Evolutionary conservation across 805 yeast genomes (phyloP), one percentile per base, ranked within the genome.

Genomic region (Schwanniomyces yamadae): DNA sequence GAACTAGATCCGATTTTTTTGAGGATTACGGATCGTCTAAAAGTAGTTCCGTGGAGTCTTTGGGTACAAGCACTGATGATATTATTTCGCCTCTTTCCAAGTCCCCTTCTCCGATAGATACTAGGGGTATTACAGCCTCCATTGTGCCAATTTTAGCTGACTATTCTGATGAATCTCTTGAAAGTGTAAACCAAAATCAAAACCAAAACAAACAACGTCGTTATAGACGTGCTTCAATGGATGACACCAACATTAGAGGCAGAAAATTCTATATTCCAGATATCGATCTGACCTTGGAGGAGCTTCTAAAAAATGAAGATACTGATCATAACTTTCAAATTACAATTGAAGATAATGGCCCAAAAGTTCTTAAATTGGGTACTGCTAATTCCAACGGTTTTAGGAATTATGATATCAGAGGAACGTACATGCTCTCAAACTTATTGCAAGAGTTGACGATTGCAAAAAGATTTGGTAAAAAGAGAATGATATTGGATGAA

Each of bases 351-450:
- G 64, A 59, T 35, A 45, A 50, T 6, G 63, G 63, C 2, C 64
- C 64, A 4, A 57, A 57, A 35, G 61, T 57, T 11, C 47, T 57
- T 31, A 43, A 52, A 22, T 44, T 55, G 24, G 63, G 64, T n/a
- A 87, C 97, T 2, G 87, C 82, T 23, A 84, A 85, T 54, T 87
- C 95, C 3, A 78, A 80, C 50, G 97, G 96, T 1, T 86, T 63
- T 62, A 80, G 77, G 24, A 81, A 77, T 47, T 75, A 75, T 36
- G 85, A 82, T 41, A 73, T 89, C 37, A 66, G 95, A 40, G 97
- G 97, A 3, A 89, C 96, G 0, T 89, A 89, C 54, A 84, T 84
- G 90, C 63, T 89, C 32, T 82, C 93, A 0, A 90, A 90, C 58
- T 61, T 90, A 25, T 69, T 89, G 37, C 96, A 89, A 63, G 97